Conservation (phyloP, 176 grass and related monocot species). For the Poa annua region DNA sequence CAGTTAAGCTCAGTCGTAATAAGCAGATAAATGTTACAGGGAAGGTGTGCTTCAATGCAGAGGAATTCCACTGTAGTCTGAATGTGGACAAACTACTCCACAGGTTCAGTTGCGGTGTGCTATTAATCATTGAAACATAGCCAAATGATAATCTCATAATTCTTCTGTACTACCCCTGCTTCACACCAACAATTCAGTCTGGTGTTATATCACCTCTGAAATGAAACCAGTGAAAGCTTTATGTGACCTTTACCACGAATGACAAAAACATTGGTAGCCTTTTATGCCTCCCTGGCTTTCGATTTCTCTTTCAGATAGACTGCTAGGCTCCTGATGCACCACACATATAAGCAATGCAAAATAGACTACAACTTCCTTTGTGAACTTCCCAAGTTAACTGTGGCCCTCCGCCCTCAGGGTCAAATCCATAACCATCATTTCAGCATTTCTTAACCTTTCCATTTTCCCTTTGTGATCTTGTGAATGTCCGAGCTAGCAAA, state of each 20-base stretch:
- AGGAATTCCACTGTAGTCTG: background rate
- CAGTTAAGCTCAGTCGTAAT: background rate
- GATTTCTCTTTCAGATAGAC: background rate
- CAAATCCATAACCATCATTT: constrained; percentile 35
- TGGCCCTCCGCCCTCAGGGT: constrained; percentile 34
- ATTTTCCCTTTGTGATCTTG: background rate
- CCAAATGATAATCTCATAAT: constrained; percentile 48
- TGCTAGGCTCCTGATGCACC: background rate
- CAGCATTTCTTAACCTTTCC: constrained; percentile 9
- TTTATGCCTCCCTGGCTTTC: background rate
- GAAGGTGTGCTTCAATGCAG: background rate
- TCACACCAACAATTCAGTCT: constrained; percentile 34
- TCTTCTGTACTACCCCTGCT: background rate
- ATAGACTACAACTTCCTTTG: constrained; percentile 31
- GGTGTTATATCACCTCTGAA: constrained; percentile 46
- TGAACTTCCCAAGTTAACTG: constrained; percentile 54
- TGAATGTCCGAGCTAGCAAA: background rate
- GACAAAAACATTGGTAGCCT: constrained; percentile 13
- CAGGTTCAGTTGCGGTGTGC: background rate
- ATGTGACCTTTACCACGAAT: constrained; percentile 26
- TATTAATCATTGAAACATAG: constrained; percentile 12
- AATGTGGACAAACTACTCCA: constrained; percentile 28
- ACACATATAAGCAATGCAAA: background rate
- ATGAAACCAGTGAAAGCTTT: constrained; percentile 39
- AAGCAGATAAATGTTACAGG: no score